These are phyloP conservation scores for Curvularia lunata DNA, from an alignment of 2,329 filamentous ascomycete genomes.

Conservation along the genomic window DNA sequence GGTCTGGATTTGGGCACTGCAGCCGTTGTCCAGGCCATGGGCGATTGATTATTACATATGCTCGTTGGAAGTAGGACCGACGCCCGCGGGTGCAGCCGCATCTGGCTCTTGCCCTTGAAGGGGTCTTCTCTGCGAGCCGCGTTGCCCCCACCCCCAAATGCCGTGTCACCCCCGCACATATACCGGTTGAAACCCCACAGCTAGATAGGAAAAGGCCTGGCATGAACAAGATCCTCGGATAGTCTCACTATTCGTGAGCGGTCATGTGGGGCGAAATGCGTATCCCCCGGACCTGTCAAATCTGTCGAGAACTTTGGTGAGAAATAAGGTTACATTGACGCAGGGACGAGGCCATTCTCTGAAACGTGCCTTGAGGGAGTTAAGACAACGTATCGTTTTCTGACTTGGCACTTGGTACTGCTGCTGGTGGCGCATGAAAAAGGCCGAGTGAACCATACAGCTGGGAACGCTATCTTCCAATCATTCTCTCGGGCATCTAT, in stretches of 20 bases:
- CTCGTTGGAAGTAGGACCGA: conserved; percentile 1
- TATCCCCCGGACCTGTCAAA: background rate
- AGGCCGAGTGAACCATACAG: background rate
- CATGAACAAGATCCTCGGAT: background rate
- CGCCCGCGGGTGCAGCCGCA: conserved; percentile 7
- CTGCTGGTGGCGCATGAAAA: background rate
- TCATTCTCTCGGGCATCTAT: background rate
- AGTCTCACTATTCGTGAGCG: background rate
- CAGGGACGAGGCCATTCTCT: background rate
- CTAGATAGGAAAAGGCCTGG: background rate
- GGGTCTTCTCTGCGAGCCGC: conserved; percentile 1
- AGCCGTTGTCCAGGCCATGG: conserved; percentile 1
- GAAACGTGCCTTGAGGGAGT: conserved; percentile 2
- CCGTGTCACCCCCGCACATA: background rate
- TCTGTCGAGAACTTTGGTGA: background rate
- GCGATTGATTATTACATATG: background rate
- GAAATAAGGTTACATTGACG: conserved; percentile 4
- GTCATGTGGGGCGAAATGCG: background rate
- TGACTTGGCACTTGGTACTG: conserved; percentile 4
- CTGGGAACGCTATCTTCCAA: background rate
- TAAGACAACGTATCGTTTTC: background rate
- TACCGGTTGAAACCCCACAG: background rate
- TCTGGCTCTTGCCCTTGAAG: conserved; percentile 1
- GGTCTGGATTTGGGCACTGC: conserved; percentile 1
- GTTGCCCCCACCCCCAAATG: background rate